Percentiles rank a stretch among this genome's conserved stretches.
Conservation (phyloP, 306 rosid genomes). For the Arachis hypogaea region DNA sequence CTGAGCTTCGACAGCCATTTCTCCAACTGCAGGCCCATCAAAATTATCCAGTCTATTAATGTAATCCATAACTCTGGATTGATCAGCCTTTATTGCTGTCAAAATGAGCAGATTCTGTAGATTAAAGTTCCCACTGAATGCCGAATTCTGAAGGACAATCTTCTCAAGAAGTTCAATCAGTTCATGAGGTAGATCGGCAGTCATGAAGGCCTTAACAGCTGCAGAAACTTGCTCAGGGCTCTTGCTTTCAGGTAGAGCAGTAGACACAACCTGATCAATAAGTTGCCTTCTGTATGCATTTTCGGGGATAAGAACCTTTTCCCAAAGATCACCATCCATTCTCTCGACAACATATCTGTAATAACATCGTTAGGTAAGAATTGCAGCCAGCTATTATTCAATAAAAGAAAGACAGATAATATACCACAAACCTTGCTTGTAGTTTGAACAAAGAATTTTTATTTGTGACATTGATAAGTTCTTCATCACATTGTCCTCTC, state of each 20-base stretch:
- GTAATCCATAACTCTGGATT: constrained; percentile 98
- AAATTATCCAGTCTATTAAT: constrained; percentile 92
- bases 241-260: constrained; percentile 99
- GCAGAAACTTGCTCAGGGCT: constrained; percentile 99
- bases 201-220: constrained; percentile 98
- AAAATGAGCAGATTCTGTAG: constrained; percentile 92
- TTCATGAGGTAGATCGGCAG: constrained; percentile 98
- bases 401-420: constrained; percentile 17
- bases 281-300: constrained; percentile 92
- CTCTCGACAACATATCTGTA: constrained; percentile 98
- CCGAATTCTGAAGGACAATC: constrained; percentile 99
- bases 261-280: constrained; percentile 96
- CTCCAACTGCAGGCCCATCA: constrained; percentile 99
- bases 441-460: constrained; percentile 95
- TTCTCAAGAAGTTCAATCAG: constrained; percentile 99
- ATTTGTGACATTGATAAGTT: constrained; percentile 92
- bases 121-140: constrained; percentile 98
- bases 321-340: constrained; percentile 98
- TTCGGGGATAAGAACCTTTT: constrained; percentile 83
- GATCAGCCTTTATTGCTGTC: constrained; percentile 98
- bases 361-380: constrained; percentile 38
- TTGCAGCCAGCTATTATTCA: constrained; percentile 17
- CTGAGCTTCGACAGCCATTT: constrained; percentile 94
- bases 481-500: constrained; percentile 98
- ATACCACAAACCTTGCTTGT: constrained; percentile 89